Base-by-base conservation (phyloP, 306 rosid species). In the Lathyrus tuberosus region DNA sequence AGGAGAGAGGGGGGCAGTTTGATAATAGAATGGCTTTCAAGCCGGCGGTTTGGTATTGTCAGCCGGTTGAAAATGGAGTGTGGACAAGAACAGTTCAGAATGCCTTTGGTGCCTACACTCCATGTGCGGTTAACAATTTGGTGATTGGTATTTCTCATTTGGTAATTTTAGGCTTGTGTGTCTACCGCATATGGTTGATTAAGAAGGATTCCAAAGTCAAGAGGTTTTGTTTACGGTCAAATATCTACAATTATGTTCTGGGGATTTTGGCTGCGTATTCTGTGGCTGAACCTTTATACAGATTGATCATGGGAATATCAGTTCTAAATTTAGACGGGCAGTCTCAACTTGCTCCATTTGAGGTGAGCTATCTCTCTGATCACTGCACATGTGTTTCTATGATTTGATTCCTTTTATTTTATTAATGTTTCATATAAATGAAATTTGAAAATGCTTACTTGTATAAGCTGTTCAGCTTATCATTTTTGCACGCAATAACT, bases 41-140 rank as follows among this genome's bases (percentile, higher is more conserved):
- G 75, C 92, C 92, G 13, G 73, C 83, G 72, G 82, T 63, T 76
- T 91, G 95, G 97, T 94, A 87, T 79, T 94, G 99, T 78, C 88
- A 77, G 57, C 97, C 99, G 0, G 96, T 88, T 72, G 60, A 78
- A 52, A 65, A 81, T 80, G 99, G 99, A 63, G 85, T 69, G 30
- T 88, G 99, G 99, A 66, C 95, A 56, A 88, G 12, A 67, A 72
- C 84, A 30, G 97, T 88, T 62, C 83, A 81, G 78, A 87, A 94
- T 86, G 95, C 92, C 63, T 87, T 94, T 67, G 99, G 99, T 8
- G 82, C 85, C 15, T 94, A 84, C 78, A 91, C 99, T 51, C 97
- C 99, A 0, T 94, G 99, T 52, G 96, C 85, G 1, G 75, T 86
- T 40, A 92, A 94, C 73, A 81, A 96, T 63, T 28, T 89, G 28